Base-by-base conservation (phyloP, 2,329 filamentous ascomycete genomes). In the Biscogniauxia mediterranea region DNA sequence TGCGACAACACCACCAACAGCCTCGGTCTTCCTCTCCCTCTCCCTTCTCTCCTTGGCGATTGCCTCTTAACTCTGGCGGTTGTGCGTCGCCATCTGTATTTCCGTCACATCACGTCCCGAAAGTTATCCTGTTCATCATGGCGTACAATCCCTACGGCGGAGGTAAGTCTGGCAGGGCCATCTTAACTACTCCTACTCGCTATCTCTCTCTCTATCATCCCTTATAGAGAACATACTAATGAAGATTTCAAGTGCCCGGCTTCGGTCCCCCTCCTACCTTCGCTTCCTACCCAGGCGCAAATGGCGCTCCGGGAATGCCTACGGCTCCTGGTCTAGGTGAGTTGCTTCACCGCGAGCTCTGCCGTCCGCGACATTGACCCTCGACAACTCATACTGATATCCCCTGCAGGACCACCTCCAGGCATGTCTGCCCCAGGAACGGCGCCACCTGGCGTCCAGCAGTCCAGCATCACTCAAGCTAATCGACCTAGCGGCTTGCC, bases 361-460 rank as follows among this genome's bases (percentile, higher is more conserved):
- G 54, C 57, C 28, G 53, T 59, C 60, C 57, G 55, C 49, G n/a
- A 65, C 65, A 26, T n/a, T n/a, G n/a, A n/a, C n/a, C n/a, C 63
- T 61, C 38, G 21, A 23, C 23, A 23, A 23, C 28, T 6, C 49
- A 59, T 65, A 56, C 62, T 71, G 32, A 71, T 63, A 46, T 46
- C 51, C 65, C 19, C 28, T 32, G 7, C 64, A 92, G 89, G 86
- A 76, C 85, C 89, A 77, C 90, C 91, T 73, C 90, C 91, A 80
- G 91, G 90, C 80, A 91, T 92, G 85, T 85, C 89, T 75, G 88
- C 88, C 76, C 93, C 93, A 71, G 93, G 92, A 74, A 91, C 93
- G 75, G 87, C 85, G 74, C 86, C 89, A 67, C 90, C 90, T 61
- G 91, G 91, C 76, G 85, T 94, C 77, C 89, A 90, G 74, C 89